Base-by-base conservation (phyloP, 768 basidiomycete genomes). In the Tricholoma terreum region DNA sequence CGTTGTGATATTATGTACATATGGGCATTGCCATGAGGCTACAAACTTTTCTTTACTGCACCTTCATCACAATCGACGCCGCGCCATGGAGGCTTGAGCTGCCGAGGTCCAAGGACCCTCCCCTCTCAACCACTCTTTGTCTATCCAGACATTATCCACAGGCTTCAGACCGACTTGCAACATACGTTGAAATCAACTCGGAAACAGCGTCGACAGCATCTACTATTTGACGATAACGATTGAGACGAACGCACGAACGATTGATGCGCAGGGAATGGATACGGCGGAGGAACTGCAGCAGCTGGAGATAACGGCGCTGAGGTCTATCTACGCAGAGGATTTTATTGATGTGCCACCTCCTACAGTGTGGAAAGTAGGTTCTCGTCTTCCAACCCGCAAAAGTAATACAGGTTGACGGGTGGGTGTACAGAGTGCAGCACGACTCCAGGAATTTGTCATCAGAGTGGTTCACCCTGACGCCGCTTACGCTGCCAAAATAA, bases 321-420 rank as follows among this genome's bases (percentile, higher is more conserved):
- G 84, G 69, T 86, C 90, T 58, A 94, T 93, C 59, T 93, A 89
- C 73, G 86, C 79, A 62, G 82, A 87, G 59, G 85, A 92, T 65
- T 92, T 90, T 65, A 78, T 84, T 22, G 82, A 88, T 64, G 81
- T 80, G 54, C 86, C 86, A 19, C 85, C 89, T 14, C 86, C 87
- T 31, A 90, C 84, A 66, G 91, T 83, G 51, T 94, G 92, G 91
- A 92, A 91, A 81, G 90, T 89, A 36, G 10, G 73, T 69, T n/a
- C 8, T 48, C 34, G 27, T 30, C 33, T 34, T 49, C 12, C 43
- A 55, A 31, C 14, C 8, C 4, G 24, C 36, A 33, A 36, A 14
- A 51, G 27, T 33, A 30, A 24, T 19, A 30, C 7, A n/a, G 40
- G 10, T 50, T 69, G 46, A 61, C 55, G 10, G 40, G 34, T 35